Conservation (phyloP, 805 yeast genomes). For the Spathaspora hagerdaliae region DNA sequence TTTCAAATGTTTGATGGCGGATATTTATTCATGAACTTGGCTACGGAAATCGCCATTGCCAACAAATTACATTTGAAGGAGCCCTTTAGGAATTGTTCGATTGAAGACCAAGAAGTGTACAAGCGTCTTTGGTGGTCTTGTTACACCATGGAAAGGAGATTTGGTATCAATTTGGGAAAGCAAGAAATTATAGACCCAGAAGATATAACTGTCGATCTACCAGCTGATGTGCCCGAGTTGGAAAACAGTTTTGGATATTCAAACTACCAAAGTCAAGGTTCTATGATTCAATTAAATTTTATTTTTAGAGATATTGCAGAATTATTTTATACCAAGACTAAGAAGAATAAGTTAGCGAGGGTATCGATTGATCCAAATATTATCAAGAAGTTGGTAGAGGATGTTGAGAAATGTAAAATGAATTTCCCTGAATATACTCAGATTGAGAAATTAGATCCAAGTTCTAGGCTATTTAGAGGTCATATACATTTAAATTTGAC, state of each 20-base stretch:
- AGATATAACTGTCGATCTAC: conserved; percentile 11
- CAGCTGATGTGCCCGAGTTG: conserved; percentile 7
- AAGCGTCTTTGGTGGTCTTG: conserved; percentile 14
- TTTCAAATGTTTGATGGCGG: conserved; percentile 13
- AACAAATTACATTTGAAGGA: conserved; percentile 9
- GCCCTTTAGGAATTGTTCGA: conserved; percentile 5
- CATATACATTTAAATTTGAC: conserved; percentile 11
- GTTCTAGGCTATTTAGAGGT: conserved; percentile 7
- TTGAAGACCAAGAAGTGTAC: conserved; percentile 6
- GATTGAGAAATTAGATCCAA: conserved; percentile 5
- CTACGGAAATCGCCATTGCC: conserved; percentile 12
- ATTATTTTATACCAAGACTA: conserved; percentile 4
- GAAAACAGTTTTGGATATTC: conserved; percentile 7
- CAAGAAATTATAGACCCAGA: conserved; percentile 7
- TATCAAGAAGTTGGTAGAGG: conserved; percentile 7
- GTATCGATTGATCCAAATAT: conserved; percentile 7
- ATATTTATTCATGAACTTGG: conserved; percentile 10
- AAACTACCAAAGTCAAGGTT: conserved; percentile 9
- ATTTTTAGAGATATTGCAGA: conserved; percentile 11
- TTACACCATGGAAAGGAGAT: conserved; percentile 11
- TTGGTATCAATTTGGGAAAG: conserved; percentile 12
- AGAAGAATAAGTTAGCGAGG: not conserved
- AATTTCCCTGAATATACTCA: conserved; percentile 7
- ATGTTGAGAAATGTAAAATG: conserved; percentile 5
- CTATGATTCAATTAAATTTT: conserved; percentile 8